Conservation (phyloP, 805 yeast species). For the Lipomyces yamanashiensis region DNA sequence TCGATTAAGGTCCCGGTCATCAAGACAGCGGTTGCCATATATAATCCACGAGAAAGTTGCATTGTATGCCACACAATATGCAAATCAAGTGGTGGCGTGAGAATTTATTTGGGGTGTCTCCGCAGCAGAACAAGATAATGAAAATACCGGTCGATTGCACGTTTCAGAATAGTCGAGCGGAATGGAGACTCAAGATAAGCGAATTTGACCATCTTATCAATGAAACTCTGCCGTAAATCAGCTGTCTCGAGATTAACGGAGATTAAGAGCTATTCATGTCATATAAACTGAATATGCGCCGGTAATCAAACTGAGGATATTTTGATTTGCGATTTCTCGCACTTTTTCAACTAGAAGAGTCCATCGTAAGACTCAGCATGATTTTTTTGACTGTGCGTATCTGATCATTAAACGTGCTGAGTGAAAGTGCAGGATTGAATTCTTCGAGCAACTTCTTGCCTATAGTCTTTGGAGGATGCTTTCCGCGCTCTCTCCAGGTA, state of each 20-base stretch:
- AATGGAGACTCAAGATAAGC: constrained; percentile 36
- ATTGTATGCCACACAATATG: constrained; percentile 39
- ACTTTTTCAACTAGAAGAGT: too few species aligned
- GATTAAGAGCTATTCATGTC: constrained; percentile 24
- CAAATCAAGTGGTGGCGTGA: constrained; percentile 35
- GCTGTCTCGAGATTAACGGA: constrained; percentile 31
- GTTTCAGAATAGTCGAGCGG: constrained; percentile 11
- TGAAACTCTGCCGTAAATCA: constrained; percentile 34
- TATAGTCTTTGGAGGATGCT: too few species aligned
- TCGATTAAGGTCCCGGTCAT: constrained; percentile 12
- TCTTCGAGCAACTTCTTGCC: too few species aligned
- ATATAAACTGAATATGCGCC: not conserved
- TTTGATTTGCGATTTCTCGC: too few species aligned
- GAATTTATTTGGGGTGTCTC: not conserved
- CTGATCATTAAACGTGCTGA: too few species aligned
- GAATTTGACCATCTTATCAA: constrained; percentile 32
- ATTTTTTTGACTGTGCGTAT: not conserved
- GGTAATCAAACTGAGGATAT: too few species aligned
- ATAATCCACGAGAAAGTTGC: constrained; percentile 27
- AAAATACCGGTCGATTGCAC: constrained; percentile 17
- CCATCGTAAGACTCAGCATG: too few species aligned
- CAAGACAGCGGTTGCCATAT: constrained; percentile 2
- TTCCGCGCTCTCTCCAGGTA: too few species aligned
- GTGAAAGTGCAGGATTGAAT: too few species aligned
- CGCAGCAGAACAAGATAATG: constrained; percentile 22